phyloP scores from a whole-genome alignment of 2,329 filamentous ascomycete species.

The Exophiala sideris region DNA sequence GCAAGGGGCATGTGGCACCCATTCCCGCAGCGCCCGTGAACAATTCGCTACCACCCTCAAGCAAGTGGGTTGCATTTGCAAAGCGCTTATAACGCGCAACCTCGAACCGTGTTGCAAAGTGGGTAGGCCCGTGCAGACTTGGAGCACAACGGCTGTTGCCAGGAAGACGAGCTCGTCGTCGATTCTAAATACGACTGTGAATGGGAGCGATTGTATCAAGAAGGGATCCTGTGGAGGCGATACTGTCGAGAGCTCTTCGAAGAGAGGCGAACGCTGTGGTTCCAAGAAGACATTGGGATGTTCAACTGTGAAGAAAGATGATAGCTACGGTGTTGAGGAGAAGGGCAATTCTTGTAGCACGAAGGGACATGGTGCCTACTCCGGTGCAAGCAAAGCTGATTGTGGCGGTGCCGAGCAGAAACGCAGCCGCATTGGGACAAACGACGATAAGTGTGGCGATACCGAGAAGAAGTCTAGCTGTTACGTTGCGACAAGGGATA shows the following conservation, averaged over 20 bases:
- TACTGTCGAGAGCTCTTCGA: not conserved
- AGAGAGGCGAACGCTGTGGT: slow-evolving; percentile 3
- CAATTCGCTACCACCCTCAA: slow-evolving; percentile 2
- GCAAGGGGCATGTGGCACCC: not conserved
- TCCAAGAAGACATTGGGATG: slow-evolving; percentile 7
- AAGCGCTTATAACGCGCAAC: not conserved
- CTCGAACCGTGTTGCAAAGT: slow-evolving; percentile 6
- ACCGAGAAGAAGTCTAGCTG: slow-evolving; percentile 2
- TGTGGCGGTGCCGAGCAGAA: slow-evolving; percentile 2
- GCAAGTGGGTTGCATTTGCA: slow-evolving; percentile 4
- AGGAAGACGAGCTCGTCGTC: slow-evolving; percentile 4
- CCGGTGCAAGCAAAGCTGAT: slow-evolving; percentile 2
- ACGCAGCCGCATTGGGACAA: slow-evolving; percentile 1
- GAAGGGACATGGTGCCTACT: slow-evolving; percentile 7
- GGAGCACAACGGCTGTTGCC: slow-evolving; percentile 5
- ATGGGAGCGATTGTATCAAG: slow-evolving; percentile 2
- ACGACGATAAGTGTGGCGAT: slow-evolving; percentile 2
- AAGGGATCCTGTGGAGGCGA: slow-evolving; percentile 2
- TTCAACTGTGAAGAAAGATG: slow-evolving; percentile 8
- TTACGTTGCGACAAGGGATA: slow-evolving; percentile 2
- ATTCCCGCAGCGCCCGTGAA: slow-evolving; percentile 4
- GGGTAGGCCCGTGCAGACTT: slow-evolving; percentile 1
- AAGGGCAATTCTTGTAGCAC: slow-evolving; percentile 5
- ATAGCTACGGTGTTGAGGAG: slow-evolving; percentile 6
- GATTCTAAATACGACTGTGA: slow-evolving; percentile 3